Conservation (phyloP, 306 rosid genomes). For the Glycine soja region DNA sequence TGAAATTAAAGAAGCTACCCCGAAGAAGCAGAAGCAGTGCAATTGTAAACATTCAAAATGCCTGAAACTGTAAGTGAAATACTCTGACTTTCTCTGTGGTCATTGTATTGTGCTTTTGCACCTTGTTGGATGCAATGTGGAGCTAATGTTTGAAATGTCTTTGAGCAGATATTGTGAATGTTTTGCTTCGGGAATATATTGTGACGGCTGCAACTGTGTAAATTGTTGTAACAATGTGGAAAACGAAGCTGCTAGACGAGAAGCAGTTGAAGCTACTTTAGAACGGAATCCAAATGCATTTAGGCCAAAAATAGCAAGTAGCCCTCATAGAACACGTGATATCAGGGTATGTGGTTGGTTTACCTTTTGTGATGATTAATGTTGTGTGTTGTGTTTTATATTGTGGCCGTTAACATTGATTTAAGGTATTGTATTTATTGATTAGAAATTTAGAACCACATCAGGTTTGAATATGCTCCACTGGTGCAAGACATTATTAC, state of each 20-base stretch:
- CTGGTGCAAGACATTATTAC: background rate
- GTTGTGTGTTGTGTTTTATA: slow-evolving; percentile 27
- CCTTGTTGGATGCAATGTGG: slow-evolving; percentile 34
- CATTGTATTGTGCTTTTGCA: slow-evolving; percentile 28
- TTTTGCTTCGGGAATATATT: slow-evolving; percentile 98
- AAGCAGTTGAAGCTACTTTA: slow-evolving; percentile 97
- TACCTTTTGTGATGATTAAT: slow-evolving; percentile 28
- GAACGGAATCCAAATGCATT: slow-evolving; percentile 99
- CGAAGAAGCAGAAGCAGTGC: slow-evolving; percentile 96
- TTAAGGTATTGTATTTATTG: too few species aligned
- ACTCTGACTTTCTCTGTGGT: slow-evolving; percentile 37
- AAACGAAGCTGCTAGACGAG: slow-evolving; percentile 94
- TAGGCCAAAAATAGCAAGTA: slow-evolving; percentile 98
- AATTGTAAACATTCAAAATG: slow-evolving; percentile 96
- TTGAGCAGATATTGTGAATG: slow-evolving; percentile 95
- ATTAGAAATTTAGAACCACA: background rate
- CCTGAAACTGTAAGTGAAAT: slow-evolving; percentile 86
- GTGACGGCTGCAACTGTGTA: slow-evolving; percentile 98
- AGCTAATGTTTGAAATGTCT: slow-evolving; percentile 46
- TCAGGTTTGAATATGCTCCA: background rate
- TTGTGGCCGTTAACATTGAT: background rate
- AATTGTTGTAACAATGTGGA: slow-evolving; percentile 97
- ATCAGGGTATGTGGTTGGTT: slow-evolving; percentile 64
- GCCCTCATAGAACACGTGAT: slow-evolving; percentile 91
- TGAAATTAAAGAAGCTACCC: slow-evolving; percentile 85